Percentiles rank a stretch among this genome's conserved stretches.
Conservation (phyloP, 345 rosid species). For the Sonneratia alba region DNA sequence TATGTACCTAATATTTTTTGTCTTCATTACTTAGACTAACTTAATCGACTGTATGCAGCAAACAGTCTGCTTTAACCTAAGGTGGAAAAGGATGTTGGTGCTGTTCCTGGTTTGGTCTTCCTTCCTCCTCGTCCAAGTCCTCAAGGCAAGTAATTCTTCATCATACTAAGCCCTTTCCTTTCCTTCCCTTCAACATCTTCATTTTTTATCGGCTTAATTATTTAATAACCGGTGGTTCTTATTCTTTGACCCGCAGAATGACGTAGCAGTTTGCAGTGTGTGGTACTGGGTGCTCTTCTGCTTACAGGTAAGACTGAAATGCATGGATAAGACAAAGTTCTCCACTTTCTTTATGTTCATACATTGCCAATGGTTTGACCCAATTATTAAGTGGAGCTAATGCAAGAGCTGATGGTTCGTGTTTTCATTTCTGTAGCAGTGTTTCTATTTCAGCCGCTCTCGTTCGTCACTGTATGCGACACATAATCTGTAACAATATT, state of each 20-base stretch:
- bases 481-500: neutral
- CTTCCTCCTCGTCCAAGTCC: conserved; percentile 67
- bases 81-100: conserved; percentile 50
- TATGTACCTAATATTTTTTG: neutral
- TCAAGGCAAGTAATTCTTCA: conserved; percentile 34
- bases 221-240: conserved; percentile 2
- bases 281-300: conserved; percentile 71
- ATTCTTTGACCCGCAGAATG: conserved; percentile 42
- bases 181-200: neutral
- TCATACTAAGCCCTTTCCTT: neutral
- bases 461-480: neutral
- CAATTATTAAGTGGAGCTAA: neutral
- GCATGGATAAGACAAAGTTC: neutral
- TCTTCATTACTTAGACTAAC: neutral
- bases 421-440: neutral
- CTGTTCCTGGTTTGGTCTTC: conserved; percentile 47
- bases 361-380: neutral
- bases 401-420: neutral
- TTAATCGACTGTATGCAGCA: conserved; percentile 30
- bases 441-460: neutral
- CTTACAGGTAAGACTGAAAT: conserved; percentile 51
- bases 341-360: neutral
- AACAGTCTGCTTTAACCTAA: conserved; percentile 55
- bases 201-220: neutral
- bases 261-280: conserved; percentile 52